Conservation (phyloP, 75 land plant genomes). For the Chamaecyparis obtusa region DNA sequence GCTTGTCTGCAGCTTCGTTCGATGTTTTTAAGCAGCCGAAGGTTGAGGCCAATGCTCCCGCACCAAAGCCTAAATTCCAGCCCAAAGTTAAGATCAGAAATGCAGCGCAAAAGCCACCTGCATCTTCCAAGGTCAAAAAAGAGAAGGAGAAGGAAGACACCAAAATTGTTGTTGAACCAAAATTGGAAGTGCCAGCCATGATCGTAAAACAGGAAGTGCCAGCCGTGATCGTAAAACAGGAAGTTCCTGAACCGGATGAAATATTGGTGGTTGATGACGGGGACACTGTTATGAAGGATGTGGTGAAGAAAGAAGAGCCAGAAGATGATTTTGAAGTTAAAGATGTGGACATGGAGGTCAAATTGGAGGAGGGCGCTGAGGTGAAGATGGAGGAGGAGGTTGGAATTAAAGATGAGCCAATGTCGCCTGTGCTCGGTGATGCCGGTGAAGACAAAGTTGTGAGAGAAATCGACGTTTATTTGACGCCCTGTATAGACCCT, state of each 20-base stretch:
- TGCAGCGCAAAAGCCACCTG: background rate
- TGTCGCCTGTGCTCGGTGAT: background rate
- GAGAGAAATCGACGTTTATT: slow-evolving; percentile 73
- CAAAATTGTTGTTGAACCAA: background rate
- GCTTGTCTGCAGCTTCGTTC: background rate
- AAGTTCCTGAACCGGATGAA: background rate
- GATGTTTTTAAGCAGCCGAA: slow-evolving; percentile 10
- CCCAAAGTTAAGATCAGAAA: slow-evolving; percentile 1
- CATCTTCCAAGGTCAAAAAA: background rate
- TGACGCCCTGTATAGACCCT: slow-evolving; percentile 44
- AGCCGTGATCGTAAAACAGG: background rate
- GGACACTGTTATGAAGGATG: background rate
- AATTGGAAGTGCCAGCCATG: background rate
- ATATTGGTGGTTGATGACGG: background rate
- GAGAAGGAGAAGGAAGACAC: background rate
- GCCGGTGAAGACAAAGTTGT: slow-evolving; percentile 46
- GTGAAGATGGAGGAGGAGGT: slow-evolving; percentile 4
- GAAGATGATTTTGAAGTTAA: background rate
- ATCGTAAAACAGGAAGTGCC: background rate
- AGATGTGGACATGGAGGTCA: background rate
- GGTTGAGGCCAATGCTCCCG: background rate
- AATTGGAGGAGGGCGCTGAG: background rate
- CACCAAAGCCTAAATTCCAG: background rate
- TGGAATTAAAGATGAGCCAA: slow-evolving; percentile 6
- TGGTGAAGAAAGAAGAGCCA: background rate